Conservation (phyloP, 805 yeast species). For the Pichia scutulata region DNA sequence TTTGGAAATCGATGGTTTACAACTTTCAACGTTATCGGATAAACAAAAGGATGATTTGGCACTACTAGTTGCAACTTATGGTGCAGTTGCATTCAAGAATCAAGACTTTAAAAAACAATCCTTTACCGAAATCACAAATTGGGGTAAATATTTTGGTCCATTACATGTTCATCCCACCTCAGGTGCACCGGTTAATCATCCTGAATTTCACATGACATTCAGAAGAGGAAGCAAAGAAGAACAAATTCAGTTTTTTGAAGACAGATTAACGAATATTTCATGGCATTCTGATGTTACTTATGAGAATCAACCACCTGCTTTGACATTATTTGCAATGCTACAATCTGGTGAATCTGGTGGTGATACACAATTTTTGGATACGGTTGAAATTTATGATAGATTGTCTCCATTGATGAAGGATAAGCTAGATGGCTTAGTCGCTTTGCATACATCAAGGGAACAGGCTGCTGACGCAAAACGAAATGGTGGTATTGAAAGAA, state of each 20-base stretch:
- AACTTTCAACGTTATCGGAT: conserved; percentile 44
- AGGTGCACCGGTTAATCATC: conserved; percentile 54
- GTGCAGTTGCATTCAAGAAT: conserved; percentile 57
- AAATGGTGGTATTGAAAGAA: conserved; percentile 58
- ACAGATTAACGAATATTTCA: conserved; percentile 31
- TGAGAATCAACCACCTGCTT: conserved; percentile 66
- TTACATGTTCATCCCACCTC: conserved; percentile 70
- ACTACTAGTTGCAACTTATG: conserved; percentile 56
- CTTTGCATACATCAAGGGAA: conserved; percentile 60
- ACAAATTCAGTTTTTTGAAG: conserved; percentile 28
- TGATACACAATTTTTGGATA: conserved; percentile 72
- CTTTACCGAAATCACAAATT: conserved; percentile 40
- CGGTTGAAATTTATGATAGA: conserved; percentile 62
- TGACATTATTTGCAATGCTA: conserved; percentile 57
- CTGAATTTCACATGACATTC: conserved; percentile 58
- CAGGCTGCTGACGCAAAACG: conserved; percentile 53
- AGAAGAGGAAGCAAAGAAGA: conserved; percentile 38
- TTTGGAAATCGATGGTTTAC: conserved; percentile 52
- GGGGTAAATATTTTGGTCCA: conserved; percentile 60
- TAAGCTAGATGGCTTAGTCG: conserved; percentile 53
- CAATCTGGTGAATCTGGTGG: conserved; percentile 61
- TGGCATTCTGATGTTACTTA: conserved; percentile 77
- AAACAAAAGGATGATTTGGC: conserved; percentile 64
- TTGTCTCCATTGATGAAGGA: conserved; percentile 59
- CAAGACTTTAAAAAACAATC: conserved; percentile 58